Base-by-base conservation (phyloP, 1,284 basidiomycete species). In the Moesziomyces globuligerus region DNA sequence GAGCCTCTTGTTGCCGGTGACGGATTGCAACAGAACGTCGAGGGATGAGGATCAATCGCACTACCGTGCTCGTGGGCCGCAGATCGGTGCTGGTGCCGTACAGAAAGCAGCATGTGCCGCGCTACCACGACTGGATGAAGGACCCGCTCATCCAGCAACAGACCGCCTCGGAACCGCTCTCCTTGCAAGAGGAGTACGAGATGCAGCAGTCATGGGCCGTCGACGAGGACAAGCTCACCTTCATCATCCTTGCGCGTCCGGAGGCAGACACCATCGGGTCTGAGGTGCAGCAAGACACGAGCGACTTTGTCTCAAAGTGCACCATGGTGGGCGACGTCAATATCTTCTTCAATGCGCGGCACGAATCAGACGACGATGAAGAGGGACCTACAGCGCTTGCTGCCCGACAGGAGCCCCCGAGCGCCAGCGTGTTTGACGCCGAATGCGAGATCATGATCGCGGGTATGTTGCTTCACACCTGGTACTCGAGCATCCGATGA, bases 311-410 rank as follows among this genome's bases (percentile, higher is more conserved):
- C 1, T 24, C 44, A 1, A 24, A 43, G 1, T 51, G 55, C 48
- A 48, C 86, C 10, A 94, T 96, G 93, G 86, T 92, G 15, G 94
- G 94, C 28, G 94, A 97, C 79, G 92, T 94, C 38, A 97, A 97
- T 80, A 83, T 96, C 25, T 96, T 97, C 82, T 84, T 96, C 53
- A 62, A 71, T 11, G 23, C 36, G 18, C 28, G 68, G 25, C 66
- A 70, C 23, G 51, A 66, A 34, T 34, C 15, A n/a, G n/a, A n/a
- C 18, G 70, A 76, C 7, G 62, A 64, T 18, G 52, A 66, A 11
- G 49, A 50, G 5, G 57, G 58, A 1, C 46, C 87, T 88, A 39
- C 41, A 15, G 41, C 15, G 20, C 17, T 3, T 1, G 25, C 15
- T 15, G 20, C 29, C 7, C 15, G 15, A 8, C 10, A 25, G 15